A percentile compares a stretch with the other conserved stretches of the same genome.
Conservation (phyloP, 176 grass and related monocot species). For the Ensete glaucum region DNA sequence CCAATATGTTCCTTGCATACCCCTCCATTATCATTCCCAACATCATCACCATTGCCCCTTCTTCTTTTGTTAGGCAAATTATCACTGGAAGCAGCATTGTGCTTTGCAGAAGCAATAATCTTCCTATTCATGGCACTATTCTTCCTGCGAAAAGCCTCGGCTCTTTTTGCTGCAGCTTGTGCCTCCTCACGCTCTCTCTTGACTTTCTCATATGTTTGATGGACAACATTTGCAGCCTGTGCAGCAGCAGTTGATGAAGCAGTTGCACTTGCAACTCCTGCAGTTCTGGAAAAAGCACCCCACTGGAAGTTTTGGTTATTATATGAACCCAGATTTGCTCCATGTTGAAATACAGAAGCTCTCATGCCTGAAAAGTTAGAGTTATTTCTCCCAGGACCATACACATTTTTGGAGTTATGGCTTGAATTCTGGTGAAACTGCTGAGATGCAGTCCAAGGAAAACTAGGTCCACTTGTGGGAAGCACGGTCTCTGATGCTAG, state of each 20-base stretch:
- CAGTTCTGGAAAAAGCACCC: slow-evolving; percentile 24
- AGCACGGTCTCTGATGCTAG: slow-evolving; percentile 18
- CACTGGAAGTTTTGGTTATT: slow-evolving; percentile 19
- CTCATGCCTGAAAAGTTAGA: slow-evolving; percentile 5
- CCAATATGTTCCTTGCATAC: background rate
- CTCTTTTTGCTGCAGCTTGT: slow-evolving; percentile 20
- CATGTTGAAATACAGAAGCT: slow-evolving; percentile 14
- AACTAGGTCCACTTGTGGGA: slow-evolving; percentile 4
- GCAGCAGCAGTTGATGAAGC: slow-evolving; percentile 33
- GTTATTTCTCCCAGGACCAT: slow-evolving; percentile 4
- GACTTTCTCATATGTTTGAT: slow-evolving; percentile 28
- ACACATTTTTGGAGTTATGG: background rate
- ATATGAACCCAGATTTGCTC: slow-evolving; percentile 19
- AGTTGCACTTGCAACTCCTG: slow-evolving; percentile 53
- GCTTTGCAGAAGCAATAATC: slow-evolving; percentile 17
- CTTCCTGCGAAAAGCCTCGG: slow-evolving; percentile 11
- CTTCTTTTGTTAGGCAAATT: slow-evolving; percentile 35
- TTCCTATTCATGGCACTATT: slow-evolving; percentile 18
- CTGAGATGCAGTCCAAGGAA: background rate
- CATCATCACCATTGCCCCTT: background rate
- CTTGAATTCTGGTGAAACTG: slow-evolving; percentile 10
- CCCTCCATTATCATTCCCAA: slow-evolving; percentile 17
- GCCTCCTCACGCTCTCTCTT: slow-evolving; percentile 16
- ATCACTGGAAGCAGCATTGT: slow-evolving; percentile 25
- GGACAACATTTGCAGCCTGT: slow-evolving; percentile 24